Percentiles rank a stretch among this genome's conserved stretches.
phyloP scores from a whole-genome alignment of 331 rosid species.

The Pyracantha coccinea region DNA sequence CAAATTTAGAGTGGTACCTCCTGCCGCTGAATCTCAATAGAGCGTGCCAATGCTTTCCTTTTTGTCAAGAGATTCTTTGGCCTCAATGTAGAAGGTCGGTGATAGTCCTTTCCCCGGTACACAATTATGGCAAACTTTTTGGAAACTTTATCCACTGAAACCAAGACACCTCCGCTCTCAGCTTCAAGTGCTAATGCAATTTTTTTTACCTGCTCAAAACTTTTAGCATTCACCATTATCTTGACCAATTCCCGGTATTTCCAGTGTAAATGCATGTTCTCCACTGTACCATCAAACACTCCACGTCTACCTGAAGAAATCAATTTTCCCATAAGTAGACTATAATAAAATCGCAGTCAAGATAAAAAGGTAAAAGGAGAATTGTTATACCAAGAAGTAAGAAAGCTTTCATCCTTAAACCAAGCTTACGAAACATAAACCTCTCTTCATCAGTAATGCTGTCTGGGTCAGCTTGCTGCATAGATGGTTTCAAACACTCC shows the following conservation, averaged over 20 bases:
- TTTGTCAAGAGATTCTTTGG: conserved; percentile 96
- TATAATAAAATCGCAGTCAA: not conserved
- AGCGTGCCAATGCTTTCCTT: conserved; percentile 95
- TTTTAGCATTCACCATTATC: conserved; percentile 68
- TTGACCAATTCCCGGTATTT: conserved; percentile 88
- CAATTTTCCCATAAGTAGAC: conserved; percentile 17
- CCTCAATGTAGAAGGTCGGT: conserved; percentile 70
- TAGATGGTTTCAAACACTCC: conserved; percentile 56
- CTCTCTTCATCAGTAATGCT: conserved; percentile 97
- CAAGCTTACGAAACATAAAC: conserved; percentile 96
- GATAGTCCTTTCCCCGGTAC: conserved; percentile 75
- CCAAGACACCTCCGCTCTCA: conserved; percentile 89
- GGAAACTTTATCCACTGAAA: conserved; percentile 85
- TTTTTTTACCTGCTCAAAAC: conserved; percentile 74
- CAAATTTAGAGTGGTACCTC: conserved; percentile 47
- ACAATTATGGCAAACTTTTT: conserved; percentile 73
- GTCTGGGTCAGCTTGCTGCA: conserved; percentile 60
- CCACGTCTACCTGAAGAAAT: conserved; percentile 84
- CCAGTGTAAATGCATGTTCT: conserved; percentile 99
- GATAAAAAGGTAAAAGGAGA: conserved; percentile 4
- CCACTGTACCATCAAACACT: conserved; percentile 93
- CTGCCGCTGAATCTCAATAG: conserved; percentile 89
- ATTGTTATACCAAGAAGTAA: conserved; percentile 75
- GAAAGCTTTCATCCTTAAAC: conserved; percentile 95
- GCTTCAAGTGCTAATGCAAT: conserved; percentile 92